Evolutionary conservation across 768 basidiomycete species (phyloP), one percentile per base, ranked within the genome.

Genomic region (Glaciozyma antarctica): DNA sequence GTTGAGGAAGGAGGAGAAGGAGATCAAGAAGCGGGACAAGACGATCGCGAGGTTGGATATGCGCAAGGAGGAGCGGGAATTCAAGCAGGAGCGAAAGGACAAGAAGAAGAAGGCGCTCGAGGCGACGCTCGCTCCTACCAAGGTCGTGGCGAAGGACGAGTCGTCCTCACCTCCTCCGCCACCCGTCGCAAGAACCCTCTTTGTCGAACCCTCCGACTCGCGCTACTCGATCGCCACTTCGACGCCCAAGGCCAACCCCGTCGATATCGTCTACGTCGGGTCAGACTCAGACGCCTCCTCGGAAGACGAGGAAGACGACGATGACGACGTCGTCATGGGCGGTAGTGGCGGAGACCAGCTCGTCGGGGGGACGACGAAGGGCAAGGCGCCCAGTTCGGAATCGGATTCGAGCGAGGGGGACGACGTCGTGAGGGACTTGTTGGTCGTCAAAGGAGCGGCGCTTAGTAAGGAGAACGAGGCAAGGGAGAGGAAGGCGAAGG

Each of bases 31-130:
- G 58, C 52, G 63, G 16, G 69, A 62, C 5, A 32, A 38, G 52
- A 70, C 69, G 52, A 32, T 67, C 34, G 65, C 65, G n/a, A 59
- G 58, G 34, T 32, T 70, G 26, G 65, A 67, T 58, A 62, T 61
- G 60, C 61, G 61, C 28, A 54, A 66, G 60, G 28, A 48, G 47
- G 57, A 55, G 60, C 49, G 61, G n/a, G 45, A 49, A 38, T n/a
- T n/a, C 52, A 61, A 55, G 62, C 24, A 48, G 19, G 41, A n/a
- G 30, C 43, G 45, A 22, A 17, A 21, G 45, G 47, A 57, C 41
- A 10, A n/a, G 56, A 64, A 66, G 65, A 60, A 47, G 47, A 26
- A 28, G 28, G 51, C 56, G 48, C 24, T 60, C 19, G 62, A 61
- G 60, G 52, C 47, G 44, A 22, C 43, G 19, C 38, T 43, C 30